phyloP scores from a whole-genome alignment of 768 basidiomycete species.

The Leccinum boreale region DNA sequence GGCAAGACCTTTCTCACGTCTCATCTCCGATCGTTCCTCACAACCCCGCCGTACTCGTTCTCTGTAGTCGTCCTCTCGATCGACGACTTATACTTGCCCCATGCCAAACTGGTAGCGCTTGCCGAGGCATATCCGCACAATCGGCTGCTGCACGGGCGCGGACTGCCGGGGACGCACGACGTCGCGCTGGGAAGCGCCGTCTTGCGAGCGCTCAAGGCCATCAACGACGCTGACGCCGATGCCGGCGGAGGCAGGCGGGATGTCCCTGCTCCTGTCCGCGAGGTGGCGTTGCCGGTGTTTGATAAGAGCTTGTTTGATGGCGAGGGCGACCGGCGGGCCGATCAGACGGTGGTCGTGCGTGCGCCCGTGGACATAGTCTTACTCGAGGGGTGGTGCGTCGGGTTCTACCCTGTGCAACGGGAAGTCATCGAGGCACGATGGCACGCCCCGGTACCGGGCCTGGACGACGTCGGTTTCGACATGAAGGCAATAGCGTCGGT shows the following conservation, averaged over 20 bases:
- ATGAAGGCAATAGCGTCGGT: conserved; percentile 39
- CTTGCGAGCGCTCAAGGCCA: conserved; percentile 46
- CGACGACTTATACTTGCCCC: conserved; percentile 85
- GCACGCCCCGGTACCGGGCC: conserved; percentile 28
- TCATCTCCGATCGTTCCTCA: conserved; percentile 44
- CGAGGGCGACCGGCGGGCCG: conserved; percentile 73
- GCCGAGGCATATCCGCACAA: conserved; percentile 53
- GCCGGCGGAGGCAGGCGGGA: not conserved
- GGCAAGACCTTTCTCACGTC: conserved; percentile 84
- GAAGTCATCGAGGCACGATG: conserved; percentile 55
- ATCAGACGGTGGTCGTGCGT: conserved; percentile 38
- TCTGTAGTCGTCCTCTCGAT: conserved; percentile 66
- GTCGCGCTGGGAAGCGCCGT: conserved; percentile 56
- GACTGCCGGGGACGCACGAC: conserved; percentile 93
- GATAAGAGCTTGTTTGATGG: conserved; percentile 83
- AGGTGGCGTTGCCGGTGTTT: conserved; percentile 68
- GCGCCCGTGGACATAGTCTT: conserved; percentile 76
- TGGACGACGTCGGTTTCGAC: conserved; percentile 22
- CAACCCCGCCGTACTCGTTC: conserved; percentile 46
- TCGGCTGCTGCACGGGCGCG: conserved; percentile 73
- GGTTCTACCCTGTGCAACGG: conserved; percentile 64
- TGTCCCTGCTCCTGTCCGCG: not conserved
- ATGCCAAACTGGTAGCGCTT: conserved; percentile 54
- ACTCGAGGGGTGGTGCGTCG: conserved; percentile 95
- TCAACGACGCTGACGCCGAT: conserved; percentile 27